Evolutionary conservation across 31 red algal species (phyloP), one percentile per base, ranked within the genome.

Genomic region (Asparagopsis taxiformis): DNA sequence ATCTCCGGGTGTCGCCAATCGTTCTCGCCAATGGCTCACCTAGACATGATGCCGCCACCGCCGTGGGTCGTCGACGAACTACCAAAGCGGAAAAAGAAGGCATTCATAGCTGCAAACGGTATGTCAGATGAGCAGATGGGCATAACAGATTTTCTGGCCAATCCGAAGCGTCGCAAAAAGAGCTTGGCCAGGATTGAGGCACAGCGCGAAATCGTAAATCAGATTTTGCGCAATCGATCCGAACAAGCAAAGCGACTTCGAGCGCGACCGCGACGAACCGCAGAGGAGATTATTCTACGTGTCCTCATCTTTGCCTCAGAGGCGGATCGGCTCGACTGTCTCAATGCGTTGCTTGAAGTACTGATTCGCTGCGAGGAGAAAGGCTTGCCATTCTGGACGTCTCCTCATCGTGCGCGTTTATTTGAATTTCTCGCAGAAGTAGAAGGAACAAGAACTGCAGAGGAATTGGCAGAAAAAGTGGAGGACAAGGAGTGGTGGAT

Each of bases 251-350:
- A 69, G 64, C 44, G 44, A 55, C 35, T 65, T 13, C 68, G 57
- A 44, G 30, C 34, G 8, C 61, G 41, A n/a, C 80, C 80, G 15
- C 54, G 80, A 54, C 57, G 59, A 5, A 59, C 67, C 30, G 80
- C 80, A 38, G 80, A 85, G 49, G 80, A 85, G 59, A 34, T 85
- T 5, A 74, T 85, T 65, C 41, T 85, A 65, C 56, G 80, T 13
- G 49, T 58, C 2, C 46, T 85, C 32, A 85, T 85, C 37, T 85
- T 73, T 50, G 68, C 80, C 2, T 38, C 49, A 19, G 69, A 73
- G 53, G 69, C 46, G 5, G 49, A 65, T 32, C 68, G 80, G 3
- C 48, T 85, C 31, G 80, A 85, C 25, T 68, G 55, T 25, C 26
- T 85, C 11, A 50, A 73, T 31, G 69, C 48, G 22, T 48, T 85